Conservation (phyloP, 306 rosid species). For the Adenanthera pavonina region DNA sequence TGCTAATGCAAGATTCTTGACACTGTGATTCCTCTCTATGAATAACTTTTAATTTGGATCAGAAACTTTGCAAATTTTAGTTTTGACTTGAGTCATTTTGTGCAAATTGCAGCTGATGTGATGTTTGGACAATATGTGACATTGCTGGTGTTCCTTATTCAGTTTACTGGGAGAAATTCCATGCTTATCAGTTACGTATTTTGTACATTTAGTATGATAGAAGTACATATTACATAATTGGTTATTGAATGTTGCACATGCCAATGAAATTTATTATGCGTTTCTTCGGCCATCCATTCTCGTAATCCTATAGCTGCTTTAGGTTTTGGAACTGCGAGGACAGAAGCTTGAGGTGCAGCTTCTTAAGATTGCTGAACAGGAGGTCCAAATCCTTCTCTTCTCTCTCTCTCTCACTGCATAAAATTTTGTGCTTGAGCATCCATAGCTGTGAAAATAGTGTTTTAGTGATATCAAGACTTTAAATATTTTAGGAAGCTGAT, state of each 20-base stretch:
- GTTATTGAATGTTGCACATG: slow-evolving; percentile 8
- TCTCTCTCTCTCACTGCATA: not conserved
- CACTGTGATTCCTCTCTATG: not conserved
- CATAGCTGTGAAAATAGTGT: not conserved
- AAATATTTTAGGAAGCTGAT: slow-evolving; percentile 74
- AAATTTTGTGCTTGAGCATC: slow-evolving; percentile 4
- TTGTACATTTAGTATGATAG: not conserved
- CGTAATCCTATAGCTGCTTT: slow-evolving; percentile 31
- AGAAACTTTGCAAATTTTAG: not conserved
- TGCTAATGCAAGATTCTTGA: not conserved
- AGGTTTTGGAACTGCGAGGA: slow-evolving; percentile 92
- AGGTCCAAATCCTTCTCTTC: slow-evolving; percentile 43
- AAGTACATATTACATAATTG: not conserved
- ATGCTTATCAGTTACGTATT: not conserved
- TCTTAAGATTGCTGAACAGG: slow-evolving; percentile 70
- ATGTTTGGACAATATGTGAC: not conserved
- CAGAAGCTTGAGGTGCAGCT: slow-evolving; percentile 80
- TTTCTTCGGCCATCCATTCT: slow-evolving; percentile 21
- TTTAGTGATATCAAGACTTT: slow-evolving; percentile 13
- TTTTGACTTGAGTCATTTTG: not conserved
- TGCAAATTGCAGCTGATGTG: not conserved
- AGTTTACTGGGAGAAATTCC: not conserved
- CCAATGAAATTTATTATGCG: slow-evolving; percentile 9
- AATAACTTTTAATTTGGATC: slow-evolving; percentile 2
- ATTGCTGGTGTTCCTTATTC: slow-evolving; percentile 15